Base-by-base conservation (phyloP, 2,329 filamentous ascomycete genomes). In the Dactylellina parvicollis region DNA sequence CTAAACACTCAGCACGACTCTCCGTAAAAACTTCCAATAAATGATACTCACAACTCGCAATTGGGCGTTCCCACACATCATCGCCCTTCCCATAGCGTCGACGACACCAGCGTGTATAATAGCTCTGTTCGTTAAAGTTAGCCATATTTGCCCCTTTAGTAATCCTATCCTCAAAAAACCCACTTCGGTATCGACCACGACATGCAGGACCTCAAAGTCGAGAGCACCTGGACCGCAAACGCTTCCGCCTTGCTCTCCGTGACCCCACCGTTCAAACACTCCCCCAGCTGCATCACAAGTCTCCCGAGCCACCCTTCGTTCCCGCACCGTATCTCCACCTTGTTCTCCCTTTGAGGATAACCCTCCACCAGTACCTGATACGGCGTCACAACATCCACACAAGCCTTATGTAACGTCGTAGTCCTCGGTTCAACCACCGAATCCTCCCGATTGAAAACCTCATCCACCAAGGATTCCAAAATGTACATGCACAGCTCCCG, bases 341-440 rank as follows among this genome's bases (percentile, higher is more conserved):
- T 86, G 38, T 86, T 84, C 75, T 92, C 89, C 76, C 92, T 85
- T 77, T 89, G 88, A 9, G 91, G 89, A 78, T 92, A 92, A 22
- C 90, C 85, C 75, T 96, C 90, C 74, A 87, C 82, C 62, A 96
- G 87, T 18, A 96, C 89, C 1, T 84, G 82, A 22, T 87, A 84
- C 0, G 95, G 92, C 0, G 93, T 96, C 80, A 96, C 96, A 74
- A 98, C 92, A 80, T 98, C 95, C 74, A 98, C 91, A 78, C 95
- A 90, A 9, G 92, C 91, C 79, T 92, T 91, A 79, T 92, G 96
- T 74, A 99, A 86, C 62, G 91, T 87, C 56, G 89, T 90, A 79
- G 94, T 91, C 75, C 94, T 88, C 78, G 96, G 83, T 14, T 90
- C 90, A 12, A 94, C 92, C 3, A 92, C 89, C 1, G 91, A 86